Evolutionary conservation across 2,329 filamentous ascomycete genomes (phyloP).

Genomic region (Pseudogymnoascus sp.): DNA sequence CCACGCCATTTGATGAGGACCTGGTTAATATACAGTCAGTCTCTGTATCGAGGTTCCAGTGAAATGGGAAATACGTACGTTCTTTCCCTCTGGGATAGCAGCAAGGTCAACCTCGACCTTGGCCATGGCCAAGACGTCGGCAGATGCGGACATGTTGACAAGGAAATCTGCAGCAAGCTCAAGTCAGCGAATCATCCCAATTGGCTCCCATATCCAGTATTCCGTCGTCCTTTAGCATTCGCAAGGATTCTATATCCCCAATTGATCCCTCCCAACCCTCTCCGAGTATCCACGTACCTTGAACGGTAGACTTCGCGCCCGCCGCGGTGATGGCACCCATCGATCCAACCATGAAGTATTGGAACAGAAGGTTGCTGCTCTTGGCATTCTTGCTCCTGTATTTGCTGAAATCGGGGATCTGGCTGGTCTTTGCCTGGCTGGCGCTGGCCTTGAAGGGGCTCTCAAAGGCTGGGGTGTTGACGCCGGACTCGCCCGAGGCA

Average conservation of each 20-base stretch:
- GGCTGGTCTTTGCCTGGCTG: conserved; percentile 45
- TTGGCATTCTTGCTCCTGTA: conserved; percentile 67
- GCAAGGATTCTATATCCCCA: neutral
- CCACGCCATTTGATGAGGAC: conserved; percentile 99
- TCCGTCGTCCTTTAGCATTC: neutral
- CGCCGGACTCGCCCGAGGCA: conserved; percentile 17
- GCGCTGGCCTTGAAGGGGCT: conserved; percentile 53
- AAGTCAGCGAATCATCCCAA: conserved; percentile 21
- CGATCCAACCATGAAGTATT: conserved; percentile 97
- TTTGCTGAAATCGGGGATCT: conserved; percentile 82
- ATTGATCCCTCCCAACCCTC: conserved; percentile 6
- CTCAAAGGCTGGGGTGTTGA: conserved; percentile 40
- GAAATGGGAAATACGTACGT: conserved; percentile 53
- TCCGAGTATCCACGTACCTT: conserved; percentile 60
- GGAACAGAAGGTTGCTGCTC: conserved; percentile 75
- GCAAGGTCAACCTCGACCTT: conserved; percentile 97
- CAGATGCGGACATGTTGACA: conserved; percentile 99
- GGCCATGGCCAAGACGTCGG: conserved; percentile 96
- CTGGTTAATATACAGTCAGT: conserved; percentile 36
- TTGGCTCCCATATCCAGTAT: conserved; percentile 13
- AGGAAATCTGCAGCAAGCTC: conserved; percentile 69
- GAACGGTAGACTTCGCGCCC: conserved; percentile 94
- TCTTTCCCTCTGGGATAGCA: conserved; percentile 97
- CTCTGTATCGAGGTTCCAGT: neutral
- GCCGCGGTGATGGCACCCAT: conserved; percentile 88